A percentile compares a stretch with the other conserved stretches of the same genome.
These are phyloP conservation scores for Solanum arcanum DNA, from an alignment of 257 asterid species.

Conservation along the genomic window DNA sequence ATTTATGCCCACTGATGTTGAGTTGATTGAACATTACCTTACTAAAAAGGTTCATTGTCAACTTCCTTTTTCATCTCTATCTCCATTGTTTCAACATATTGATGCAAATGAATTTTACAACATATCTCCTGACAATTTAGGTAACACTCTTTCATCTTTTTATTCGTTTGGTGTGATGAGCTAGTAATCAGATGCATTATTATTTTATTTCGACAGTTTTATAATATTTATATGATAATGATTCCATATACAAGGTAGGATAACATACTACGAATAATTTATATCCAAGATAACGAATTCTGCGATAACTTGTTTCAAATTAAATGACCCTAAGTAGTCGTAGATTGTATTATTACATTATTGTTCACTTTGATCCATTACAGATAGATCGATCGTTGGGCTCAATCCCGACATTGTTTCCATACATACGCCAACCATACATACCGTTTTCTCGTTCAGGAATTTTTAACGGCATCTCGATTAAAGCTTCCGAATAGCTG, in stretches of 20 bases:
- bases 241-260: too few relatives aligned
- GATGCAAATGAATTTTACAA: not conserved
- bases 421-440: too few relatives aligned
- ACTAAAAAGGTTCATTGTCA: not conserved
- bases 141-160: not conserved
- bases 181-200: too few relatives aligned
- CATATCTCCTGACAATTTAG: slow-evolving; percentile 4
- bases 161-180: not conserved
- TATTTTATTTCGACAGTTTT: too few relatives aligned
- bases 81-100: not conserved
- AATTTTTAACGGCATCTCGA: too few relatives aligned
- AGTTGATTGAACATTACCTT: slow-evolving; percentile 6
- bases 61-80: not conserved
- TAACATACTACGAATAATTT: too few relatives aligned
- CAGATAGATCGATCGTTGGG: not conserved
- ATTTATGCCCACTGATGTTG: slow-evolving; percentile 22
- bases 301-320: too few relatives aligned
- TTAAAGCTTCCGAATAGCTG: not conserved
- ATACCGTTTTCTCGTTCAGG: too few relatives aligned
- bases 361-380: not conserved
- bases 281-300: too few relatives aligned
- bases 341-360: too few relatives aligned
- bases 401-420: not conserved
- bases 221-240: too few relatives aligned
- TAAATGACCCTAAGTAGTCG: too few relatives aligned